Conservation (phyloP, 371 early-diverging fungal genomes). For the Entomophthora muscae region DNA sequence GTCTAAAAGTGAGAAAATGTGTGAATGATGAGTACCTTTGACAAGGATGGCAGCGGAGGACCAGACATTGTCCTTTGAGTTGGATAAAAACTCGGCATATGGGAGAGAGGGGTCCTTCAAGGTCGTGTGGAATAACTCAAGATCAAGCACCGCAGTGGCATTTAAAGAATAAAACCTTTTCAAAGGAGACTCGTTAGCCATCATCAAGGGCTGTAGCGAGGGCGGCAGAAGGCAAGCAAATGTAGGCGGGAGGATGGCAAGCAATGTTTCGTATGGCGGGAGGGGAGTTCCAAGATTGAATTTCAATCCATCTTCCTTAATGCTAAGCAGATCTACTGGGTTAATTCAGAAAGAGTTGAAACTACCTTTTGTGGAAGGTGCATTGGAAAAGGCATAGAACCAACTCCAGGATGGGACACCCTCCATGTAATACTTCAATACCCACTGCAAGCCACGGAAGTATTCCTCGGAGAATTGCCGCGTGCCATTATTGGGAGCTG, state of each 20-base stretch:
- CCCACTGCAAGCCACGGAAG: background rate
- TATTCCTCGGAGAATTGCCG: too few relatives aligned
- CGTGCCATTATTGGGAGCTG: too few relatives aligned
- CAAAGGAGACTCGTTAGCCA: background rate
- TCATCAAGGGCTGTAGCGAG: background rate
- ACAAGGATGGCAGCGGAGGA: background rate
- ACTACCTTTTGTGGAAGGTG: background rate
- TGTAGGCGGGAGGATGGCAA: background rate
- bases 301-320: background rate
- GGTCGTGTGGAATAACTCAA: background rate
- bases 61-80: background rate
- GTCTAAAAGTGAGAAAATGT: background rate
- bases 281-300: background rate
- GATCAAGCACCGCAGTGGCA: background rate
- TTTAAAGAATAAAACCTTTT: background rate
- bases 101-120: background rate
- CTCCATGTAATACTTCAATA: background rate
- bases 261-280: background rate
- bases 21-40: background rate
- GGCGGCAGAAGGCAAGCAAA: background rate
- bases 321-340: background rate
- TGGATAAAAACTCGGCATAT: background rate
- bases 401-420: background rate
- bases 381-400: background rate
- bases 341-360: too few relatives aligned